phyloP scores from a whole-genome alignment of 2,329 filamentous ascomycete species.

The Cercospora nicotianae region DNA sequence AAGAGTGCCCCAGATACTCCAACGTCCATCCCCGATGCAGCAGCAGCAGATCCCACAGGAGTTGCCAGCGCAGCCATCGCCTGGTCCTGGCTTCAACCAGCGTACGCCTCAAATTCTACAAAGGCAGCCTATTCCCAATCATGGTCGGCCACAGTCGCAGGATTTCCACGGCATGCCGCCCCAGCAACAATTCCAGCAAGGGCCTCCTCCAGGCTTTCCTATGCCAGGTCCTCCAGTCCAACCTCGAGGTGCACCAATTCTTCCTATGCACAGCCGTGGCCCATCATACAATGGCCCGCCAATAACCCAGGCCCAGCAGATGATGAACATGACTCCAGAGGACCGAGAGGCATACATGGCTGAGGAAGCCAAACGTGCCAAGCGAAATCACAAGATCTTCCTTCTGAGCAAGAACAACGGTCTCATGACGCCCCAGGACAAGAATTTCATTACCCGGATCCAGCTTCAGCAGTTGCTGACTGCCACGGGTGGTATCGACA shows the following conservation, averaged over 20 bases:
- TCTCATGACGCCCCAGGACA: conserved; percentile 97
- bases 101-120: conserved; percentile 45
- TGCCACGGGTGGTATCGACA: conserved; percentile 82
- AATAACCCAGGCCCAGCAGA: conserved; percentile 68
- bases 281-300: conserved; percentile 54
- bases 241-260: conserved; percentile 38
- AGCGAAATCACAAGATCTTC: conserved; percentile 98
- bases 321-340: conserved; percentile 76
- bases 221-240: conserved; percentile 35
- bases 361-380: conserved; percentile 91
- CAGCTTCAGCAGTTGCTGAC: conserved; percentile 94
- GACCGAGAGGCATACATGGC: conserved; percentile 81
- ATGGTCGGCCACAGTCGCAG: conserved; percentile 27
- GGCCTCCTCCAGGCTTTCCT: conserved; percentile 27
- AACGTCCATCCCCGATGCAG: conserved; percentile 44
- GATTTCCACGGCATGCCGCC: conserved; percentile 32
- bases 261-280: conserved; percentile 42
- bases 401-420: conserved; percentile 91
- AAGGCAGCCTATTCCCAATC: conserved; percentile 34
- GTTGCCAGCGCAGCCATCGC: conserved; percentile 37
- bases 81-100: conserved; percentile 43
- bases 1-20: conserved; percentile 48
- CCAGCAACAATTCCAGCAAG: conserved; percentile 31
- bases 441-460: conserved; percentile 98
- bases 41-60: conserved; percentile 32